phyloP scores from a whole-genome alignment of 768 basidiomycete species.

The Auricularia auricula-judae region DNA sequence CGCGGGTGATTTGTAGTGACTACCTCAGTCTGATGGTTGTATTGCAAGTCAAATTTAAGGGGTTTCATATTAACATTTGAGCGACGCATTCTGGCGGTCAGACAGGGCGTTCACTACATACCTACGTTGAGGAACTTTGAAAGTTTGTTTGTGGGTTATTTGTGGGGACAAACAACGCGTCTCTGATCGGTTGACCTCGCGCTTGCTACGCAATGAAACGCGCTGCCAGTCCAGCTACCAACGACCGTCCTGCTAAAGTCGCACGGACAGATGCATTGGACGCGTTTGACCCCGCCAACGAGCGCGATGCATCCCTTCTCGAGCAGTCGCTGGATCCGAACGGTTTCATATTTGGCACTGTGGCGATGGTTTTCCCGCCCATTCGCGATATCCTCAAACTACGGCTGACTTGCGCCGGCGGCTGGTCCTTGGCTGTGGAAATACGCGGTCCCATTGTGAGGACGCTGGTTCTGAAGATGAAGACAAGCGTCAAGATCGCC shows the following conservation, averaged over 20 bases:
- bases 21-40: neutral
- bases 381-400: neutral
- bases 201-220: constrained; percentile 1
- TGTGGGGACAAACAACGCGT: neutral
- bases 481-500: neutral
- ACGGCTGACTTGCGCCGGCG: neutral
- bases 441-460: neutral
- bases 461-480: neutral
- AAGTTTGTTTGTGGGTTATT: neutral
- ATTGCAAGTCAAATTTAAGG: neutral
- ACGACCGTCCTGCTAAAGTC: neutral
- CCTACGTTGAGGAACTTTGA: too few relatives aligned
- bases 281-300: neutral
- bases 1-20: constrained; percentile 43
- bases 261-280: neutral
- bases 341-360: neutral
- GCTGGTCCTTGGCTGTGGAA: neutral
- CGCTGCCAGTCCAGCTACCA: neutral
- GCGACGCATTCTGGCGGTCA: too few relatives aligned
- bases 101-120: too few relatives aligned
- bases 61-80: too few relatives aligned
- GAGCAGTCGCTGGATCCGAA: neutral
- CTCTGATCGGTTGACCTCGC: neutral
- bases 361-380: neutral
- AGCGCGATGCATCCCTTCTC: neutral